Evolutionary conservation across 441 rosid genomes (phyloP), one percentile per base, ranked within the genome.

Genomic region (Raphanus hybrid): DNA sequence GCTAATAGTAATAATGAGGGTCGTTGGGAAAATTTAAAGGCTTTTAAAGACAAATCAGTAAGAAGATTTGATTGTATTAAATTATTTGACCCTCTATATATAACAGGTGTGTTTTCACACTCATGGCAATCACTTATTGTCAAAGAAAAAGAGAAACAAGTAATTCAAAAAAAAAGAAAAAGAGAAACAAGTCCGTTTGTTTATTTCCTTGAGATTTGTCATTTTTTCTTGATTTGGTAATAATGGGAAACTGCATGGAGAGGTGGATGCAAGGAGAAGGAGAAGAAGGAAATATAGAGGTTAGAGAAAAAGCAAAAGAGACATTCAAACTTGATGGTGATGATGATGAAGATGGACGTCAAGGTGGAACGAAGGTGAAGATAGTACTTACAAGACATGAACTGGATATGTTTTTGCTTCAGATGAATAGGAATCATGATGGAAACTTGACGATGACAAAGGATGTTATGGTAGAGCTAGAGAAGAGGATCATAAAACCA

Each of bases 331-430:
- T 4, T 73, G 75, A 82, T 65, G 82, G 64, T 69, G 69, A 59
- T 32, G 58, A 54, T 15, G 57, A 58, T 20, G 66, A 63, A 50
- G 74, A 55, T 41, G 75, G 11, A 43, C 14, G 52, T 35, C 67
- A 78, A 57, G 84, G 80, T 10, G 81, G 91, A 59, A 64, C 86
- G 59, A 91, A 91, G 85, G 85, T 94, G 71, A 91, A 95, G 87
- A 85, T 95, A 65, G 84, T 92, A 68, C 88, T 95, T 70, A 86
- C 88, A 26, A 90, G 84, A 77, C 92, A 92, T 52, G 97, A 95
- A 77, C 60, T 95, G 1, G 88, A 88, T 69, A 83, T 84, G 91
- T 71, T 95, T 76, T 79, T 92, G 87, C 69, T 80, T 73, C 86
- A 85, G 60, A 78, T 92, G 69, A 75, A 81, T 67, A 73, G 2